These are phyloP conservation scores for Neofusicoccum sp. DNA, from an alignment of 2,329 filamentous ascomycete species.

Conservation along the genomic window DNA sequence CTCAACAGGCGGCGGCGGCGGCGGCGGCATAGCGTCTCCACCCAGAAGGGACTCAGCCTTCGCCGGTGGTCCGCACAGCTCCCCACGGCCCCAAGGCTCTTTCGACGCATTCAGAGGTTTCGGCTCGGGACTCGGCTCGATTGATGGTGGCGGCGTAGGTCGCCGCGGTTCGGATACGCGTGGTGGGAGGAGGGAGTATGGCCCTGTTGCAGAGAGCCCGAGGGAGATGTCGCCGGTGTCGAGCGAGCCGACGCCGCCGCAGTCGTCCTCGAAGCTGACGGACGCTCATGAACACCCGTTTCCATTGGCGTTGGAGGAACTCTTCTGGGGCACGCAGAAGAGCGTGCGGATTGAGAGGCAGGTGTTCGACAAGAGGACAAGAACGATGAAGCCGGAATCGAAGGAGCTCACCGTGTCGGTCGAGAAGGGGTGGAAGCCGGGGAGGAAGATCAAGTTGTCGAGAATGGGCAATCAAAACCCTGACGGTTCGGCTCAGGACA, in stretches of 20 bases:
- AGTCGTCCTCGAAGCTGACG: neutral
- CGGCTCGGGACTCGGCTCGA: neutral
- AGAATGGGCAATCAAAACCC: constrained; percentile 92
- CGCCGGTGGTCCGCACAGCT: neutral
- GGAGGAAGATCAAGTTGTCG: constrained; percentile 97
- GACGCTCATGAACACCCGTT: constrained; percentile 80
- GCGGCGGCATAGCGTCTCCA: neutral
- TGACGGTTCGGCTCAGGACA: constrained; percentile 90
- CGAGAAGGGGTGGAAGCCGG: constrained; percentile 92
- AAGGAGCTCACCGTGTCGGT: constrained; percentile 92
- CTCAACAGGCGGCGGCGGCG: neutral
- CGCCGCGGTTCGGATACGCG: neutral
- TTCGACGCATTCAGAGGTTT: neutral
- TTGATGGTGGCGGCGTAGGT: neutral
- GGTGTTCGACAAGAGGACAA: constrained; percentile 77
- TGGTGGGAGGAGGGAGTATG: neutral
- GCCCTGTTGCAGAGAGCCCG: constrained; percentile 4
- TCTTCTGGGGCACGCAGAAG: constrained; percentile 85
- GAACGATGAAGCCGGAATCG: constrained; percentile 83
- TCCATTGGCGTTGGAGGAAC: constrained; percentile 80
- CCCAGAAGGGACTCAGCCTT: neutral
- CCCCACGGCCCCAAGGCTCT: neutral
- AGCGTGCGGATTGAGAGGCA: constrained; percentile 98
- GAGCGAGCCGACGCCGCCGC: neutral
- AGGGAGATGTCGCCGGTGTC: constrained; percentile 4